A percentile compares a stretch with the other conserved stretches of the same genome.
These are phyloP conservation scores for Aeschynomene evenia DNA, from an alignment of 306 rosid genomes.

Conservation along the genomic window DNA sequence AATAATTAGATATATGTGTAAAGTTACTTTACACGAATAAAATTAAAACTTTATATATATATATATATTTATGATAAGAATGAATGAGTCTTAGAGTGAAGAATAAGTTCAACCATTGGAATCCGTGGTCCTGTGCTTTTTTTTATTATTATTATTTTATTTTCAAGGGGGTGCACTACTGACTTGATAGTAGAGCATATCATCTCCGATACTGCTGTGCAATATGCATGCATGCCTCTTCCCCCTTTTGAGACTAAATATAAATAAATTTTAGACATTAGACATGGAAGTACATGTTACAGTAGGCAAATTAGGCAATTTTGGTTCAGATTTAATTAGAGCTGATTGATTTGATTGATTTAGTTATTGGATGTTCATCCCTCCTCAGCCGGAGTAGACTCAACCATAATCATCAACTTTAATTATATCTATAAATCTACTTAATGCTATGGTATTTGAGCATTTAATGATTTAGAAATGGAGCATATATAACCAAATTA, in stretches of 20 bases:
- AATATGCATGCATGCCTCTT: slow-evolving; percentile 14
- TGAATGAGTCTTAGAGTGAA: slow-evolving; percentile 43
- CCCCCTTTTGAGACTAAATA: slow-evolving; percentile 34
- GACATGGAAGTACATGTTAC: slow-evolving; percentile 11
- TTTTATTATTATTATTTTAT: background rate
- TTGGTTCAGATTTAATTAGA: too few species aligned
- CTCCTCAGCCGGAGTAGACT: too few species aligned
- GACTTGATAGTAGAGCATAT: slow-evolving; percentile 13
- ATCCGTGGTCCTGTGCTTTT: slow-evolving; percentile 32
- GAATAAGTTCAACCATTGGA: slow-evolving; percentile 27
- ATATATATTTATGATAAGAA: background rate
- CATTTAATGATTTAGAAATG: too few species aligned
- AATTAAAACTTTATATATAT: too few species aligned
- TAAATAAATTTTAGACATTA: background rate
- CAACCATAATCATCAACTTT: too few species aligned
- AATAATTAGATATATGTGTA: too few species aligned
- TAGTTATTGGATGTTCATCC: too few species aligned
- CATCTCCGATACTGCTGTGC: background rate
- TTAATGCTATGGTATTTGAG: too few species aligned
- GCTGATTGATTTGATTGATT: too few species aligned
- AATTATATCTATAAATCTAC: too few species aligned
- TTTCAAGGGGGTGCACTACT: slow-evolving; percentile 16
- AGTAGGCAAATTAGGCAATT: slow-evolving; percentile 13
- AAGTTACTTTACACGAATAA: too few species aligned
- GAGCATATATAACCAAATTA: too few species aligned